A percentile compares a stretch with the other conserved stretches of the same genome.
These are phyloP conservation scores for Xylaria sp. DNA, from an alignment of 2,329 filamentous ascomycete species.

Conservation along the genomic window DNA sequence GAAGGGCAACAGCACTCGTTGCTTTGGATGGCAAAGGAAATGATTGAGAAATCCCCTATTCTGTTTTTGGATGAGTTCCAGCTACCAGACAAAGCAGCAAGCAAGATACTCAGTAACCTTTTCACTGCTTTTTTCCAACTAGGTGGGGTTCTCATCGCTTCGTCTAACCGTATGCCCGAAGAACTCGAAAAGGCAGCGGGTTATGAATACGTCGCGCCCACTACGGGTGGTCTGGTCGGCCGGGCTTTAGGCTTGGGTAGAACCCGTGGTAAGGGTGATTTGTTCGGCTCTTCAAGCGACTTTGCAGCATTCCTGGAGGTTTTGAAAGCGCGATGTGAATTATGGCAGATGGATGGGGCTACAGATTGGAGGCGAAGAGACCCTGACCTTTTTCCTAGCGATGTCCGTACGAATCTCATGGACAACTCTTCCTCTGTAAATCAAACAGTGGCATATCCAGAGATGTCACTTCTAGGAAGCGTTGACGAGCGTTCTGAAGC, in stretches of 20 bases:
- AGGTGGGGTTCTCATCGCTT: conserved; percentile 81
- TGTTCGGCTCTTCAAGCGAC: conserved; percentile 72
- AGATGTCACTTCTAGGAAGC: background rate
- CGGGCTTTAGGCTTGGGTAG: conserved; percentile 58
- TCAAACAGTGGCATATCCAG: background rate
- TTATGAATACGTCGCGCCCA: conserved; percentile 69
- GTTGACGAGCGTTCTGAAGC: conserved; percentile 22
- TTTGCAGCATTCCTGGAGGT: conserved; percentile 82
- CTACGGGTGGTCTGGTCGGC: conserved; percentile 60
- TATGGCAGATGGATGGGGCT: conserved; percentile 84
- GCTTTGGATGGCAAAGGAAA: conserved; percentile 78
- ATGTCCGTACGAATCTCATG: conserved; percentile 26
- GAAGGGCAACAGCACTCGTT: conserved; percentile 70
- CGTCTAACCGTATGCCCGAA: conserved; percentile 85
- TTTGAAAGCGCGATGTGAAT: conserved; percentile 79
- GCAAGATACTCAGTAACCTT: conserved; percentile 81
- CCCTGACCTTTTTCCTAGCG: conserved; percentile 48
- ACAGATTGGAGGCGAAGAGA: conserved; percentile 76
- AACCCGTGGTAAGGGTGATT: conserved; percentile 55
- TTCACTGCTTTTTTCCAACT: conserved; percentile 85
- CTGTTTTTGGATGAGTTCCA: conserved; percentile 87
- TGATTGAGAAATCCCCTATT: conserved; percentile 78
- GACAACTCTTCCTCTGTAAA: conserved; percentile 23
- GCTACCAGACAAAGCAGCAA: conserved; percentile 79
- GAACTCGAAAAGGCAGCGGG: conserved; percentile 81